Base-by-base conservation (phyloP, 2,329 filamentous ascomycete species). In the Microdochium trichocladiopsis region DNA sequence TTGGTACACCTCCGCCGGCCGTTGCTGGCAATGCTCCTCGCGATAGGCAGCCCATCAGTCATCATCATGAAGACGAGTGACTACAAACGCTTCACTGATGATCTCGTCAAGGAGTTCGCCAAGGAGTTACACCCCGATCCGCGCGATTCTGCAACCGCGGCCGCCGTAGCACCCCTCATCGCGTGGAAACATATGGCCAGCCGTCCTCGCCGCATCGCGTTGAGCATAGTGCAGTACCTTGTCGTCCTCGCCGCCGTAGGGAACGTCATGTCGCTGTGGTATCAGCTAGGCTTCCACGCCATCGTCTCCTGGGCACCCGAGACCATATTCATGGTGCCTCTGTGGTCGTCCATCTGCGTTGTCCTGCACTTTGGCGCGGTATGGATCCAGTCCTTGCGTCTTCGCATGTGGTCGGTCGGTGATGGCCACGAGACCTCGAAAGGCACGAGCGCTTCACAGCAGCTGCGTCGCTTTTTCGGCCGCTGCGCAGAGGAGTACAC, bases 181-280 rank as follows among this genome's bases (percentile, higher is more conserved):
- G n/a, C 28, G 8, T 31, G 28, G 28, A 31, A 31, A 14, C 28
- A 31, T 50, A 58, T 53, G 36, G 55, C 49, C 24, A 53, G 47
- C 10, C 28, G 41, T 11, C 52, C 41, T 11, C 18, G 55, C 5
- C 50, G 49, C 22, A 50, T 57, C 22, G 6, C n/a, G 10, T 28
- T 36, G 21, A 24, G 36, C 14, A 5, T 55, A 3, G 2, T 51
- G 1, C 52, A 64, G 50, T 65, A 64, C 53, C 10, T 58, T 4
- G 16, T 60, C 43, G 61, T 57, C 0, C 50, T 53, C 8, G 55
- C 47, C 25, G 58, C 61, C 16, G 59, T 60, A 10, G 58, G 53
- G 10, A 65, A 66, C 48, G 56, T 64, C 10, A 52, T 56, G 2
- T 48, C 58, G n/a, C 54, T 65, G 9, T 53, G 58, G 8, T 65